These are phyloP conservation scores for Chlamydomonas schloesseri DNA, from an alignment of 139 green algal genomes.

Conservation along the genomic window DNA sequence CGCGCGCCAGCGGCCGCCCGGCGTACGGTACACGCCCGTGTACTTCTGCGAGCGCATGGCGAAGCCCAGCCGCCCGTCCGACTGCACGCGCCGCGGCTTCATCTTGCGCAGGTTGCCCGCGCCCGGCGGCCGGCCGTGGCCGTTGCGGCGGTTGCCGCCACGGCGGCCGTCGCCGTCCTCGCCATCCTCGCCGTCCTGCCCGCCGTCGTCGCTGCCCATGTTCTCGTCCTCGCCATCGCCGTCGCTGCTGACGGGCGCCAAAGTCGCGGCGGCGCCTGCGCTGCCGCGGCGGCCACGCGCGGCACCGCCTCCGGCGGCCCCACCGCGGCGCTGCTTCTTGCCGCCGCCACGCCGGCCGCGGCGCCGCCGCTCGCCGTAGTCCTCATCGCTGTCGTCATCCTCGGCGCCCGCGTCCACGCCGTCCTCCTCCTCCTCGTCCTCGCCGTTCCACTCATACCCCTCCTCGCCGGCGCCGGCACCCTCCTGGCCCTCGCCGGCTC, in stretches of 20 bases:
- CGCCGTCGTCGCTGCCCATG: background rate
- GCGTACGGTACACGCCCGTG: slow-evolving; percentile 53
- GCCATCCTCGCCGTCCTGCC: background rate
- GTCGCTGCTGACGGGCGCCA: background rate
- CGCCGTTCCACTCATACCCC: background rate
- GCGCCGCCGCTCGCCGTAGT: background rate
- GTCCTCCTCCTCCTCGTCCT: slow-evolving; percentile 5
- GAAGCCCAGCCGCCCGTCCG: slow-evolving; percentile 47
- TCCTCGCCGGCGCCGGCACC: background rate
- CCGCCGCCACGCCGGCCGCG: background rate
- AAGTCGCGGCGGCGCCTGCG: background rate
- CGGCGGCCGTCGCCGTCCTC: background rate
- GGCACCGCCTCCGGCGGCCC: background rate
- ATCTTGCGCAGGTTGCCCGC: slow-evolving; percentile 49
- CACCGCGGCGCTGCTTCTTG: background rate
- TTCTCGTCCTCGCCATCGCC: background rate
- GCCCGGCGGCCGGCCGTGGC: slow-evolving; percentile 42
- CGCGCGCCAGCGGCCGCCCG: slow-evolving; percentile 47
- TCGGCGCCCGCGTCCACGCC: background rate
- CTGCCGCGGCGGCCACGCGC: background rate
- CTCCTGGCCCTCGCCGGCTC: background rate
- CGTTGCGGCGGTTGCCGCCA: background rate
- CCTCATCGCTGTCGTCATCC: slow-evolving; percentile 14
- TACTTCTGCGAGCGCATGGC: slow-evolving; percentile 44
- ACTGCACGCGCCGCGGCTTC: slow-evolving; percentile 43